phyloP scores from a whole-genome alignment of 345 rosid species.

The Gossypium stocksii region DNA sequence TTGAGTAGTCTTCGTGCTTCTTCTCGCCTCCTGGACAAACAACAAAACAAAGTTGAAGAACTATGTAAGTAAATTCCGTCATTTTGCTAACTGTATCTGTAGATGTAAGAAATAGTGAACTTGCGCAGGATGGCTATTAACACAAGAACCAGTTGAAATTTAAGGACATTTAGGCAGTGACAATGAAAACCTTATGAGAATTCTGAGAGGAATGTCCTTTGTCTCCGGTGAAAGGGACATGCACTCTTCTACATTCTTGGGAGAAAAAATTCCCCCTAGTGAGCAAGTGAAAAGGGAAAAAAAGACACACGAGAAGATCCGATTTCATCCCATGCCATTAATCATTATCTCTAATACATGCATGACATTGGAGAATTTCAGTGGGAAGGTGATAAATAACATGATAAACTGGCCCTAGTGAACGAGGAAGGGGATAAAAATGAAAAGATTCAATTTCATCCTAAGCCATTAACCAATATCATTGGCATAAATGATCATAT shows the following conservation, averaged over 20 bases:
- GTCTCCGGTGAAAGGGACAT: background rate
- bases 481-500: background rate
- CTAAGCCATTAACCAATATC: background rate
- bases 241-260: background rate
- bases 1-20: constrained; percentile 70
- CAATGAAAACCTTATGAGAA: background rate
- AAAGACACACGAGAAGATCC: background rate
- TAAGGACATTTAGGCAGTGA: background rate
- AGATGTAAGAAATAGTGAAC: background rate
- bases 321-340: background rate
- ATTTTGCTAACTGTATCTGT: background rate
- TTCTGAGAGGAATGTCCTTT: background rate
- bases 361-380: background rate
- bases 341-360: background rate
- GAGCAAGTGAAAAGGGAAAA: background rate
- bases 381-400: no score
- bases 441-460: background rate
- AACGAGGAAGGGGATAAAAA: background rate
- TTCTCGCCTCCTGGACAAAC: constrained; percentile 65
- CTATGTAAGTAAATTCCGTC: background rate
- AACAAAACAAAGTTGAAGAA: constrained; percentile 12
- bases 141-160: background rate
- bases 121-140: background rate
- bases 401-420: background rate
- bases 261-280: background rate